Evolutionary conservation across 2,329 filamentous ascomycete species (phyloP), one percentile per base, ranked within the genome.

Genomic region (Aspergillus versicolor): DNA sequence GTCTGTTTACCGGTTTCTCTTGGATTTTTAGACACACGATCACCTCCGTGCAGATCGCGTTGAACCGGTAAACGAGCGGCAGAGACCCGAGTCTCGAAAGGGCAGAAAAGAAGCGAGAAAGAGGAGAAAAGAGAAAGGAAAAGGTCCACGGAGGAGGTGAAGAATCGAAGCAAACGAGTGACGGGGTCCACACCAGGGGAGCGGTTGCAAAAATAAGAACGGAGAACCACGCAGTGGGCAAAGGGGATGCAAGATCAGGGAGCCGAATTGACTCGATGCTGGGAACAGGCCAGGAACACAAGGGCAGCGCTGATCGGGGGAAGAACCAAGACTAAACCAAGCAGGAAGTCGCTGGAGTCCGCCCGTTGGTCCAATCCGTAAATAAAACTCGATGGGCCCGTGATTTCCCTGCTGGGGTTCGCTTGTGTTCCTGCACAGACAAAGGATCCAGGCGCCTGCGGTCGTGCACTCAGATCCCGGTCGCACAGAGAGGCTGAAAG

Each of bases 161-260:
- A 54, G 45, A 52, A 52, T n/a, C 46, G 47, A 54, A 60, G 45
- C 44, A 45, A 59, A 60, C 53, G 57, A 61, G 46, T 54, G 56
- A 54, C 56, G 34, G 48, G 32, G 50, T 57, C 41, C 48, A 56
- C 44, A 45, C 40, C 17, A 30, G 42, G 47, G 17, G 50, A 37
- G 27, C 27, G 9, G 9, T 46, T 52, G 44, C n/a, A 41, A 49
- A 22, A 44, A 30, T 42, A 47, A 40, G 50, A 51, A 46, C 47
- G 42, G 43, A 40, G 50, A 51, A 46, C 47, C 24, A 50, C 38
- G 41, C 44, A 53, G 42, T 41, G 40, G 21, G 32, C 40, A 54
- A 48, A 45, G 52, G 47, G 46, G 49, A 55, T 22, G 42, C 30
- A 38, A 52, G 56, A 50, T 56, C 46, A 37, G 52, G 47, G 47